These are phyloP conservation scores for Bassia scoparia DNA, from an alignment of 148 eudicot genomes.

Conservation along the genomic window DNA sequence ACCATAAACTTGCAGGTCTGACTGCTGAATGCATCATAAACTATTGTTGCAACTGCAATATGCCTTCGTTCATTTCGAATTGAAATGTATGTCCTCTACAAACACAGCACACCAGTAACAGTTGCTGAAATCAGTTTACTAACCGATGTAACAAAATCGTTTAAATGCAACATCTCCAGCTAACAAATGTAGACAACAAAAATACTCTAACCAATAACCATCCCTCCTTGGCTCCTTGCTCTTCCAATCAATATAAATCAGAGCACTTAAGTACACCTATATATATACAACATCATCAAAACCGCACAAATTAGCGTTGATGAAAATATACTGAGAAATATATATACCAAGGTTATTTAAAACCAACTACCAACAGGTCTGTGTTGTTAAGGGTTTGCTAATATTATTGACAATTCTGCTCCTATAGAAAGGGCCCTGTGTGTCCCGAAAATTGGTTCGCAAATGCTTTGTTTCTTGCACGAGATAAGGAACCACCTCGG, in stretches of 20 bases:
- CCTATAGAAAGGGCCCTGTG: neutral
- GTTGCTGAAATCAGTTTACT: neutral
- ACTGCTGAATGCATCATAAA: no score
- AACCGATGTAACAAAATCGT: neutral
- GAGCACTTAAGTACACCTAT: neutral
- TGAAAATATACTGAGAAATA: neutral
- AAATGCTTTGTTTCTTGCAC: neutral
- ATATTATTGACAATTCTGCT: neutral
- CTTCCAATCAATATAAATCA: neutral
- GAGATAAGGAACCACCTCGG: slow-evolving; percentile 7
- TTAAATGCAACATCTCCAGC: neutral
- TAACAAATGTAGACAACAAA: neutral
- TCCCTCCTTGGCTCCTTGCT: neutral
- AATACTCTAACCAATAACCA: neutral
- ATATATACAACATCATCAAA: slow-evolving; percentile 3
- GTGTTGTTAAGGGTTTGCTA: neutral
- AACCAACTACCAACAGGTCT: neutral
- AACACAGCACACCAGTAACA: neutral
- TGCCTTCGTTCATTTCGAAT: no score
- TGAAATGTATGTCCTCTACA: no score
- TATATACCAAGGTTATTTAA: neutral
- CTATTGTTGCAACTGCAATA: no score
- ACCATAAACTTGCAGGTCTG: no score
- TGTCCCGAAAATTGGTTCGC: neutral
- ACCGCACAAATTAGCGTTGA: neutral